phyloP scores from a whole-genome alignment of 176 grass and related monocot genomes.

The Oryza officinalis region DNA sequence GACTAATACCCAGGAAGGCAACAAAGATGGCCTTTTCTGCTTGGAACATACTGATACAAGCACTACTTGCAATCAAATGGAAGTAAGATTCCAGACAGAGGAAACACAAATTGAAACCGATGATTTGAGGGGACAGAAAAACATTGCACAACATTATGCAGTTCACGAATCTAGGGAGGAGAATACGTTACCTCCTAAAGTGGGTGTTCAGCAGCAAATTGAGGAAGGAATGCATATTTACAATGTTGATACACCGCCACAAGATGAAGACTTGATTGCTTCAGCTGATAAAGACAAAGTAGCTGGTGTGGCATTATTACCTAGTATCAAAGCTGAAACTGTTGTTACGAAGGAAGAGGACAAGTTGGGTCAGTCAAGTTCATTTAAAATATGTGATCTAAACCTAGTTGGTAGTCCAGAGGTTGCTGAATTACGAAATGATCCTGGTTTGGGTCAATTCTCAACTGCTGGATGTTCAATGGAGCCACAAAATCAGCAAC shows the following conservation, averaged over 20 bases:
- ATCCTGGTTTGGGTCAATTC: conserved; percentile 46
- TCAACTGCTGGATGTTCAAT: conserved; percentile 31
- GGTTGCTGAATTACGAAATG: conserved; percentile 66
- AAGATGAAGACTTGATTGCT: conserved; percentile 59
- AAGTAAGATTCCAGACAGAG: conserved; percentile 29
- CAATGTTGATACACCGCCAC: conserved; percentile 46
- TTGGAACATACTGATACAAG: conserved; percentile 35
- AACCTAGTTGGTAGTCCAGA: conserved; percentile 80
- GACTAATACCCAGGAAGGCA: conserved; percentile 33
- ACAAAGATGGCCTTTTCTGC: conserved; percentile 32
- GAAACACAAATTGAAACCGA: conserved; percentile 36
- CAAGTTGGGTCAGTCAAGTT: conserved; percentile 52
- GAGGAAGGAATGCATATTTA: conserved; percentile 45
- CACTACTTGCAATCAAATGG: conserved; percentile 39
- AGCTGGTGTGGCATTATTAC: conserved; percentile 39
- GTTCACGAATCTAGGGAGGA: conserved; percentile 49
- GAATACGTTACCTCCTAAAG: conserved; percentile 29
- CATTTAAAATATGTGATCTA: conserved; percentile 91
- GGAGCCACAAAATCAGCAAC: conserved; percentile 47
- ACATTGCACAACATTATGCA: conserved; percentile 32
- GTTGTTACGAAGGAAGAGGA: conserved; percentile 50
- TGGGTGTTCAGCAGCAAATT: conserved; percentile 35
- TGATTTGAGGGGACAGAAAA: conserved; percentile 41
- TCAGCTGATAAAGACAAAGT: conserved; percentile 55
- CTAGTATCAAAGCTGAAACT: conserved; percentile 39